Evolutionary conservation across 257 asterid species (phyloP).

Genomic region (Nicotiana knightiana): DNA sequence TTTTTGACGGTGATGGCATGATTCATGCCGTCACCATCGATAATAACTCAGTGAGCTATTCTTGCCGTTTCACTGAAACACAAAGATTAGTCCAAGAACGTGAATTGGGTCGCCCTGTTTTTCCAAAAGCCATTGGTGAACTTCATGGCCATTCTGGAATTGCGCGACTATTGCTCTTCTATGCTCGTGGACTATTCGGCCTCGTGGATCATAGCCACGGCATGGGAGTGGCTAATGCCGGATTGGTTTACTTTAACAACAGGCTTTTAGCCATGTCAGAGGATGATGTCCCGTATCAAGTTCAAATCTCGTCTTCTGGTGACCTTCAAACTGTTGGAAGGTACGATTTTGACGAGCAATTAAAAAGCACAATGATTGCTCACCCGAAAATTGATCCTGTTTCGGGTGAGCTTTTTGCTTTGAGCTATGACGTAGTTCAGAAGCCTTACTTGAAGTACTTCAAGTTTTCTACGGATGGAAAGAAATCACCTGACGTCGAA

Average conservation of each 20-base stretch:
- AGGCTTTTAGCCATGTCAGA: conserved; percentile 66
- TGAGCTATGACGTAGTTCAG: conserved; percentile 53
- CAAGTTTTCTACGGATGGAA: conserved; percentile 38
- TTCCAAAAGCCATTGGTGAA: conserved; percentile 71
- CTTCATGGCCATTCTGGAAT: conserved; percentile 66
- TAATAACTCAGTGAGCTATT: conserved; percentile 44
- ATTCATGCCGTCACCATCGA: conserved; percentile 44
- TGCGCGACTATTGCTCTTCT: conserved; percentile 44
- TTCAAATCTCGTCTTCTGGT: conserved; percentile 29
- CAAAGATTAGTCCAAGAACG: conserved; percentile 52
- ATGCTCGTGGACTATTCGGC: conserved; percentile 45
- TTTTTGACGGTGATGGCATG: conserved; percentile 82
- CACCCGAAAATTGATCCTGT: conserved; percentile 72
- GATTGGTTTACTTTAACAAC: conserved; percentile 39
- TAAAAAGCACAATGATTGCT: conserved; percentile 55
- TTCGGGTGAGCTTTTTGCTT: conserved; percentile 45
- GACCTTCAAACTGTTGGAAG: conserved; percentile 47
- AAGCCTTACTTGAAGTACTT: conserved; percentile 53
- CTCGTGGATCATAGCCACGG: conserved; percentile 48
- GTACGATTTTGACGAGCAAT: conserved; percentile 36
- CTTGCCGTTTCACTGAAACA: conserved; percentile 64
- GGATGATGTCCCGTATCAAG: conserved; percentile 61
- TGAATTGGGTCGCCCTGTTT: conserved; percentile 48
- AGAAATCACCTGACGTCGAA: conserved; percentile 45
- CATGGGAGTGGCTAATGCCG: conserved; percentile 66